Percentiles rank a stretch among this genome's conserved stretches.
Conservation (phyloP, 2,329 filamentous ascomycete genomes). For the Penicillium paneum region DNA sequence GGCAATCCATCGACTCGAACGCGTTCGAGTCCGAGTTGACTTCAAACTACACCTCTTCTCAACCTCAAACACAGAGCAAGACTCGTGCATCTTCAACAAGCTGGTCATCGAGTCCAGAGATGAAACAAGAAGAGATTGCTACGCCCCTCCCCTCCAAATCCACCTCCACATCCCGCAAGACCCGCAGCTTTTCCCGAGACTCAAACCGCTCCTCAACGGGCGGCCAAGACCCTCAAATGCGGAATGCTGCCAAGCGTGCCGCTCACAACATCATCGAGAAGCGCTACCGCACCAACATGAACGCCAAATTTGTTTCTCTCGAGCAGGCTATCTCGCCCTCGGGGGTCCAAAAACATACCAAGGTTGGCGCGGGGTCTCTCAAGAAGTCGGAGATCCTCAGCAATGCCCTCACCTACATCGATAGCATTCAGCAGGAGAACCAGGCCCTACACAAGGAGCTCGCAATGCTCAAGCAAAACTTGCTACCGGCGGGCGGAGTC, state of each 20-base stretch:
- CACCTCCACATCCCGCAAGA: constrained; percentile 21
- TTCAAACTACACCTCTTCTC: constrained; percentile 6
- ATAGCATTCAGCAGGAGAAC: constrained; percentile 36
- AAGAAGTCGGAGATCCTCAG: constrained; percentile 40
- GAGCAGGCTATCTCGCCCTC: constrained; percentile 36
- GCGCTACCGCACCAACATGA: constrained; percentile 44
- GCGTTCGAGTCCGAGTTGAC: constrained; percentile 6
- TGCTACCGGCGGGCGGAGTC: constrained; percentile 24
- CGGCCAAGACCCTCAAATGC: constrained; percentile 22
- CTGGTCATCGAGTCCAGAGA: constrained; percentile 32
- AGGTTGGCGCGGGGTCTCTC: constrained; percentile 31
- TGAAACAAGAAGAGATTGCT: constrained; percentile 25
- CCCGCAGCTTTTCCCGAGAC: constrained; percentile 27
- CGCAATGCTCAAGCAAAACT: constrained; percentile 28
- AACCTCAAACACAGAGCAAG: constrained; percentile 9
- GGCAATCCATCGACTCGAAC: constrained; percentile 20
- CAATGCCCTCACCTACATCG: constrained; percentile 38
- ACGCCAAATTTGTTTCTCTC: constrained; percentile 41
- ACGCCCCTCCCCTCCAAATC: constrained; percentile 15
- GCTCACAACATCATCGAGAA: constrained; percentile 44
- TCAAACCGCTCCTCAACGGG: constrained; percentile 20
- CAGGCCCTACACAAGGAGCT: constrained; percentile 34
- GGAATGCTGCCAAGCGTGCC: constrained; percentile 40
- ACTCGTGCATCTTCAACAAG: constrained; percentile 13
- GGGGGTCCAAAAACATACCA: constrained; percentile 23